phyloP scores from a whole-genome alignment of 257 asterid species.

The Petunia axillaris region DNA sequence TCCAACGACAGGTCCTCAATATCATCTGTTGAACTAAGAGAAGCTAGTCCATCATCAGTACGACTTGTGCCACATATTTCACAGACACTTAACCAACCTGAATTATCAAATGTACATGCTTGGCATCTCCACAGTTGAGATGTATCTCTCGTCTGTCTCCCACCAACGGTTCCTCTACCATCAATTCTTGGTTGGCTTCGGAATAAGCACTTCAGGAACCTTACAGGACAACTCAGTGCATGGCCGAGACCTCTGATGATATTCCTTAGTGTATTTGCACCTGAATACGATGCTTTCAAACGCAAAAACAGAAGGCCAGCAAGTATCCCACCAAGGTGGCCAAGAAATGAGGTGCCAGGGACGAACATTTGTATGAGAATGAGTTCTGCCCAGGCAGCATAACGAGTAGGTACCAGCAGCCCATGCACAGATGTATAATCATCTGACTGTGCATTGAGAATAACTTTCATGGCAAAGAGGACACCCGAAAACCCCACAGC shows the following conservation, averaged over 20 bases:
- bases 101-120: conserved; percentile 77
- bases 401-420: conserved; percentile 72
- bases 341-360: conserved; percentile 91
- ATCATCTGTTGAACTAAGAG: conserved; percentile 23
- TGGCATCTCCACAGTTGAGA: conserved; percentile 70
- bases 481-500: conserved; percentile 96
- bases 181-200: conserved; percentile 36
- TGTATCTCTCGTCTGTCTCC: conserved; percentile 30
- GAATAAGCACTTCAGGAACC: conserved; percentile 37
- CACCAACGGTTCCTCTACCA: conserved; percentile 64
- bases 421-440: conserved; percentile 74
- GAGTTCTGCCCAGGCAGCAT: conserved; percentile 97
- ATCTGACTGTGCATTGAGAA: conserved; percentile 72
- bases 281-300: conserved; percentile 47
- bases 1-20: conserved; percentile 48
- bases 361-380: conserved; percentile 80
- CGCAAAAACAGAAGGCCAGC: conserved; percentile 70
- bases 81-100: conserved; percentile 47
- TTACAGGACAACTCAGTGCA: conserved; percentile 64
- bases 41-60: conserved; percentile 15
- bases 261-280: conserved; percentile 49
- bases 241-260: conserved; percentile 47
- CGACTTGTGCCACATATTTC: conserved; percentile 74
- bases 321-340: conserved; percentile 88
- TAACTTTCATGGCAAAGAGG: conserved; percentile 92